Conservation (phyloP, 257 asterid species). For the Nicotiana sylvestris region DNA sequence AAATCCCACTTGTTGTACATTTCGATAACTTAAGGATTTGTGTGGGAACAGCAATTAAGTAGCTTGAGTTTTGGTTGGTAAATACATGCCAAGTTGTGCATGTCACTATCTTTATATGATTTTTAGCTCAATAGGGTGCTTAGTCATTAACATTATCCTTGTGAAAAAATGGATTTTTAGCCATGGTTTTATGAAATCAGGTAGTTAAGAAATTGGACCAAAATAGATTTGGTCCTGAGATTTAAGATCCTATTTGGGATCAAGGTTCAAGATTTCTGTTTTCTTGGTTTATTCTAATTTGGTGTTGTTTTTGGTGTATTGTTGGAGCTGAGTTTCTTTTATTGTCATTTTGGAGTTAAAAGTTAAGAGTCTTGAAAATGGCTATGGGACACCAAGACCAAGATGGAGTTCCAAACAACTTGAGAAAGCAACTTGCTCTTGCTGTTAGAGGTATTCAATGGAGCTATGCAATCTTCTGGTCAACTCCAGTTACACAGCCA, state of each 20-base stretch:
- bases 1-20: constrained; percentile 7
- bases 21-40: not conserved
- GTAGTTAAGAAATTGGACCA: not conserved
- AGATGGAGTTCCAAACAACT: constrained; percentile 32
- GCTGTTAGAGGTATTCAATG: constrained; percentile 82
- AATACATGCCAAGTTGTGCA: not conserved
- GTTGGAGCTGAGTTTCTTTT: not conserved
- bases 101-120: not conserved
- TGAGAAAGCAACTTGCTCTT: constrained; percentile 65
- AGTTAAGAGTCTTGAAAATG: constrained; percentile 25
- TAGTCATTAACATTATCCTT: not conserved
- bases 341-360: not conserved
- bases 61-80: not conserved
- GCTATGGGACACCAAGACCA: constrained; percentile 37
- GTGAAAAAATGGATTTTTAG: not conserved
- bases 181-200: not conserved
- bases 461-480: constrained; percentile 94
- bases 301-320: not conserved
- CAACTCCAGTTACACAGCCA: constrained; percentile 48
- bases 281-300: not conserved
- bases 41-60: not conserved
- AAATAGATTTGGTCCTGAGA: not conserved
- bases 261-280: constrained; percentile 5
- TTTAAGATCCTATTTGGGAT: not conserved
- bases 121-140: not conserved